A percentile compares a stretch with the other conserved stretches of the same genome.
phyloP scores from a whole-genome alignment of 2,329 filamentous ascomycete species.

The Ascochyta viciae-villosae region DNA sequence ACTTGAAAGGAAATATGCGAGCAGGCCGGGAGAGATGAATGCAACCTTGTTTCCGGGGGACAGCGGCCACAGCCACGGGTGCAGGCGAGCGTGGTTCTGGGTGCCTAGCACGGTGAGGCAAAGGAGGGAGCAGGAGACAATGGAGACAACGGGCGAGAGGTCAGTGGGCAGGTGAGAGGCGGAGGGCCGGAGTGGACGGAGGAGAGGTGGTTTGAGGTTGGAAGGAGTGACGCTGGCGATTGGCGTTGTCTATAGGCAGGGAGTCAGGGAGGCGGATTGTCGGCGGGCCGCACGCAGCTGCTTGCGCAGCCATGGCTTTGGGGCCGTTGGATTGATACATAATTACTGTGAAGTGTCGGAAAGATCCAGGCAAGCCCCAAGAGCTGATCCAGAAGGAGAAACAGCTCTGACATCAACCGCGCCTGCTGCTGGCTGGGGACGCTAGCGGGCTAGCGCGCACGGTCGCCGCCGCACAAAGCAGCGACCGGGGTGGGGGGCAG shows the following conservation, averaged over 20 bases:
- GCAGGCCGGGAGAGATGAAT: slow-evolving; percentile 32
- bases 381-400: slow-evolving; percentile 50
- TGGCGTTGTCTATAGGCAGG: slow-evolving; percentile 16
- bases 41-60: slow-evolving; percentile 38
- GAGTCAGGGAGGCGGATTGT: slow-evolving; percentile 31
- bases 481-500: not conserved
- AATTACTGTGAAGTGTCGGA: slow-evolving; percentile 49
- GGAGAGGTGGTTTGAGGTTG: not conserved
- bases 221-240: not conserved
- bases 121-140: slow-evolving; percentile 25
- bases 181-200: slow-evolving; percentile 15
- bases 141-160: slow-evolving; percentile 24
- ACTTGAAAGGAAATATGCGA: slow-evolving; percentile 37
- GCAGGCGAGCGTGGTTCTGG: slow-evolving; percentile 10
- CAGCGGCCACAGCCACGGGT: slow-evolving; percentile 19
- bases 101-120: slow-evolving; percentile 24
- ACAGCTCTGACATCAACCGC: slow-evolving; percentile 49
- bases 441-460: slow-evolving; percentile 13
- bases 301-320: slow-evolving; percentile 45
- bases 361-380: slow-evolving; percentile 50
- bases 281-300: slow-evolving; percentile 36
- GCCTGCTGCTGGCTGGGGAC: slow-evolving; percentile 28
- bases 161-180: slow-evolving; percentile 17
- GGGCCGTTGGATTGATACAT: slow-evolving; percentile 50
- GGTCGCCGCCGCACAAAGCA: slow-evolving; percentile 14